Percentiles rank a stretch among this genome's conserved stretches.
phyloP scores from a whole-genome alignment of 2,329 filamentous ascomycete genomes.

The Rachicladosporium sp. region DNA sequence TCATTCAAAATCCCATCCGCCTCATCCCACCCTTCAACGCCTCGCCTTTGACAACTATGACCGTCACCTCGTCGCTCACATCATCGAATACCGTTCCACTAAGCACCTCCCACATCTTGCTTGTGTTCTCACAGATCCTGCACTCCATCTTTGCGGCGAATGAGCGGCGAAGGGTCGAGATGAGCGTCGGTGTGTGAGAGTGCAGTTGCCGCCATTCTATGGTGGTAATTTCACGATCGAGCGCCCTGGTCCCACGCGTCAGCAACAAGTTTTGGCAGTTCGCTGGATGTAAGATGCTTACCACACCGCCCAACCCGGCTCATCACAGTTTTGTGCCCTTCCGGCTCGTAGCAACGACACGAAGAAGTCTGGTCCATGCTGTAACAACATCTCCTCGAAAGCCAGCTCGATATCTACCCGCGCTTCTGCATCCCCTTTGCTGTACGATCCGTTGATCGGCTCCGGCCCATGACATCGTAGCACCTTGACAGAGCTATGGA shows the following conservation, averaged over 20 bases:
- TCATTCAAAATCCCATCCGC: constrained; percentile 6
- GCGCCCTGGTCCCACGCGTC: too few species aligned
- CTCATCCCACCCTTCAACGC: constrained; percentile 2
- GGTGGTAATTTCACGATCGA: constrained; percentile 13
- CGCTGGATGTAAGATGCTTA: constrained; percentile 7
- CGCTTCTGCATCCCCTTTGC: constrained; percentile 10
- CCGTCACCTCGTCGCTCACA: constrained; percentile 14
- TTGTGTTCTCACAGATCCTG: constrained; percentile 12
- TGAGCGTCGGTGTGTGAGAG: constrained; percentile 15
- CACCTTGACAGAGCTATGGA: constrained; percentile 19
- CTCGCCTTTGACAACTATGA: constrained; percentile 9
- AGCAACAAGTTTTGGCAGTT: too few species aligned
- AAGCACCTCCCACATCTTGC: constrained; percentile 22
- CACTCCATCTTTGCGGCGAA: constrained; percentile 15
- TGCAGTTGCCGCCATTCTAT: constrained; percentile 16
- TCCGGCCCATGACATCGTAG: constrained; percentile 20
- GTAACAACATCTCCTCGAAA: constrained; percentile 21
- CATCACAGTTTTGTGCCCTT: background rate
- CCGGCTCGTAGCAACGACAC: constrained; percentile 14
- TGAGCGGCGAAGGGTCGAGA: constrained; percentile 16
- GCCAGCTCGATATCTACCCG: constrained; percentile 22
- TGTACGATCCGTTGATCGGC: constrained; percentile 12
- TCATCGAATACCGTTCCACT: constrained; percentile 16
- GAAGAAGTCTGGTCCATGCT: constrained; percentile 19
- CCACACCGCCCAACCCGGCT: constrained; percentile 10